Evolutionary conservation across 352 stramenopile genomes (phyloP).

Genomic region (Aphanomyces invadans): DNA sequence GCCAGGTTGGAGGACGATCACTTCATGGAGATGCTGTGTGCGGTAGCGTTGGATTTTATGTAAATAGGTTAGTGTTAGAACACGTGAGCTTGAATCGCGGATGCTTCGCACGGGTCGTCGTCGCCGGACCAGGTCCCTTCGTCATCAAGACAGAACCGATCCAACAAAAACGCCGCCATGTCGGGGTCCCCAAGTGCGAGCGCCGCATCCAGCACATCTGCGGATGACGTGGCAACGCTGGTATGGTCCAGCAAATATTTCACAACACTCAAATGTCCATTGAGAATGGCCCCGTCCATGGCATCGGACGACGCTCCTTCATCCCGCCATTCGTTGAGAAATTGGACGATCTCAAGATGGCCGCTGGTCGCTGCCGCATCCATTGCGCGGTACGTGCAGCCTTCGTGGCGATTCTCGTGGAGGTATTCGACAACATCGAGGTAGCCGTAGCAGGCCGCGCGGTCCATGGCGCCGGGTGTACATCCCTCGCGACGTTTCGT

Average conservation of each 20-base stretch:
- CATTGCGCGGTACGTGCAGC: conserved; percentile 31
- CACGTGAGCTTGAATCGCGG: too few species aligned
- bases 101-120: not conserved
- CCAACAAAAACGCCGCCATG: not conserved
- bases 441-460: conserved; percentile 26
- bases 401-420: conserved; percentile 19
- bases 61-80: not conserved
- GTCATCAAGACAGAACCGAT: not conserved
- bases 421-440: conserved; percentile 22
- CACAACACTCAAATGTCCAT: conserved; percentile 29
- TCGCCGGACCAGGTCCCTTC: not conserved
- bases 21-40: too few species aligned
- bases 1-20: too few species aligned
- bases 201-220: not conserved
- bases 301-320: conserved; percentile 31
- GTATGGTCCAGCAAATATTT: conserved; percentile 28
- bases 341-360: conserved; percentile 30
- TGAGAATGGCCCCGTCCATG: conserved; percentile 29
- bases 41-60: not conserved
- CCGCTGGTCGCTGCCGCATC: conserved; percentile 28
- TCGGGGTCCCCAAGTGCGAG: not conserved
- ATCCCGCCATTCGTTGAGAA: conserved; percentile 26
- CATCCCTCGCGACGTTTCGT: not conserved
- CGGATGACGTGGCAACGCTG: not conserved
- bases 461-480: conserved; percentile 23